Evolutionary conservation across 2,329 filamentous ascomycete genomes (phyloP).

Genomic region (Escovopsis sp.): DNA sequence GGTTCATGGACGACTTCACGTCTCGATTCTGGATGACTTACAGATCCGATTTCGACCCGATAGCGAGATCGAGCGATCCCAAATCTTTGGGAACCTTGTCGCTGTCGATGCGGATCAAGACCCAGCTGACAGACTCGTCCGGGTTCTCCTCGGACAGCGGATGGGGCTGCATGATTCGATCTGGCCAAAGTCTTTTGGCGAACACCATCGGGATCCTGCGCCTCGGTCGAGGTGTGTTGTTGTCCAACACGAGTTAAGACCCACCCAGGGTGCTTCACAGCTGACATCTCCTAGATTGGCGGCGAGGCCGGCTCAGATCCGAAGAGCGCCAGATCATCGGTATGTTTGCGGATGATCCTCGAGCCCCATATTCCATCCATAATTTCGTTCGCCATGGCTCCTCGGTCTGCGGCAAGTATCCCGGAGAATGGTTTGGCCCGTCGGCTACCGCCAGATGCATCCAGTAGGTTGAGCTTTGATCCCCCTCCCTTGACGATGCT

Average conservation of each 20-base stretch:
- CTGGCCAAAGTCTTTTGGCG: constrained; percentile 81
- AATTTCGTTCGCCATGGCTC: constrained; percentile 85
- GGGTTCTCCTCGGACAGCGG: constrained; percentile 89
- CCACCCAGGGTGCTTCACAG: background rate
- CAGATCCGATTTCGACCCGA: constrained; percentile 68
- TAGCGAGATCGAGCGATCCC: constrained; percentile 63
- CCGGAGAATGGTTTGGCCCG: constrained; percentile 98
- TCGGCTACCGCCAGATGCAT: constrained; percentile 91
- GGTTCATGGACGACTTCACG: constrained; percentile 85
- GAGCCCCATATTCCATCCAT: constrained; percentile 86
- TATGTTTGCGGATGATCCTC: constrained; percentile 73
- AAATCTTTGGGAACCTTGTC: constrained; percentile 59
- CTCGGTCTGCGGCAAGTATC: constrained; percentile 76
- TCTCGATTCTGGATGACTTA: constrained; percentile 95
- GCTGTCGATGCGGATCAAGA: constrained; percentile 70
- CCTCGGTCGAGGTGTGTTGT: constrained; percentile 57
- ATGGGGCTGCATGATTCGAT: constrained; percentile 98
- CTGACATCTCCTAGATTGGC: constrained; percentile 46
- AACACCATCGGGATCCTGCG: constrained; percentile 62
- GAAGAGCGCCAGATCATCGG: constrained; percentile 60
- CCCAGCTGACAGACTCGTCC: constrained; percentile 57
- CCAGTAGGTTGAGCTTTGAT: constrained; percentile 46
- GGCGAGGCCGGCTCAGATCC: constrained; percentile 38
- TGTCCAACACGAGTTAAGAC: background rate
- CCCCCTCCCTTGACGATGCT: constrained; percentile 4